Evolutionary conservation across 495 filamentous ascomycete species (phyloP).

Genomic region (Xylaria acuta): DNA sequence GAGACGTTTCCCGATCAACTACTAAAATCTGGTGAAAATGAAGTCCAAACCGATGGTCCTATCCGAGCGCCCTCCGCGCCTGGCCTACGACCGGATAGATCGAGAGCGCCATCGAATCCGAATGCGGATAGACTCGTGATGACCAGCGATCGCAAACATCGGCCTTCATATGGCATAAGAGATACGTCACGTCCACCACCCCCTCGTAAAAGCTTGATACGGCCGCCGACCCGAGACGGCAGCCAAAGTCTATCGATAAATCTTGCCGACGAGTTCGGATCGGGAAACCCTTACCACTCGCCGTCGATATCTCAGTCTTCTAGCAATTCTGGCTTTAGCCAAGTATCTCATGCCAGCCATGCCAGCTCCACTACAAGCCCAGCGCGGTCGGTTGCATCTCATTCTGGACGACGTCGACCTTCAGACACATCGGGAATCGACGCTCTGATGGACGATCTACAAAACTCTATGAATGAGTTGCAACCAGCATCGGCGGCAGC

Average conservation of each 20-base stretch:
- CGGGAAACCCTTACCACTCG: conserved; percentile 64
- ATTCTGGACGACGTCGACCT: conserved; percentile 41
- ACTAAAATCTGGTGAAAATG: conserved; percentile 46
- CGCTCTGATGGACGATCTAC: conserved; percentile 59
- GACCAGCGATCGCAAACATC: conserved; percentile 41
- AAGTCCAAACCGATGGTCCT: conserved; percentile 37
- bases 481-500: conserved; percentile 33
- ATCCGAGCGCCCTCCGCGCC: conserved; percentile 57
- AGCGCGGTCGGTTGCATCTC: conserved; percentile 51
- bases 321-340: conserved; percentile 69
- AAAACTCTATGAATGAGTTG: conserved; percentile 54
- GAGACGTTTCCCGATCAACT: conserved; percentile 67
- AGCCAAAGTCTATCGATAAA: conserved; percentile 44
- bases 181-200: conserved; percentile 57
- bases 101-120: conserved; percentile 42
- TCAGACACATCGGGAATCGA: conserved; percentile 52
- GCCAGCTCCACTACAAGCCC: conserved; percentile 77
- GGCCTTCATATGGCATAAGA: conserved; percentile 53
- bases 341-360: conserved; percentile 59
- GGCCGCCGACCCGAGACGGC: conserved; percentile 44
- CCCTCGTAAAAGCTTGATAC: conserved; percentile 53
- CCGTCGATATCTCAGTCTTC: conserved; percentile 72
- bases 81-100: conserved; percentile 44
- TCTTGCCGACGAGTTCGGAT: conserved; percentile 58
- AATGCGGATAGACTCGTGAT: conserved; percentile 29